Evolutionary conservation across 352 stramenopile species (phyloP), one percentile per base, ranked within the genome.

Genomic region (Achlya hypogyna): DNA sequence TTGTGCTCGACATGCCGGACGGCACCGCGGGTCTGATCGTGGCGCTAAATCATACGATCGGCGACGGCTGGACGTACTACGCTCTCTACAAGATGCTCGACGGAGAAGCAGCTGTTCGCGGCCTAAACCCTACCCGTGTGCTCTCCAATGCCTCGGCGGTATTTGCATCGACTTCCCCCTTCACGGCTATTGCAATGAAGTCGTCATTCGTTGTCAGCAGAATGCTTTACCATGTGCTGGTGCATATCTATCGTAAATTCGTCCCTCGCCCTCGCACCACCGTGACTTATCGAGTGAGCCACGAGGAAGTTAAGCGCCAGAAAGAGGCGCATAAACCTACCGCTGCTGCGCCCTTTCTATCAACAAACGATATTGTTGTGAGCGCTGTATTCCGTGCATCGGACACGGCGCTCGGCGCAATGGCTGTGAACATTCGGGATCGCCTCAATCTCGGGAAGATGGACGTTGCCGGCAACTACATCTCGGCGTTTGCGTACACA

Each of bases 11-110:
- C 20, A 14, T 38, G 3, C 10, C 32, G 5, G 32, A 49, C 23
- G 32, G 32, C 35, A 63, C 8, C 34, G n/a, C 23, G 1, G 29
- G 12, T n/a, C 20, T 38, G 8, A 18, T 27, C 20, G 28, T 63
- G 22, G 27, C 54, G 18, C 28, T 45, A 1, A 18, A 6, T 6
- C 54, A 63, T 29, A 16, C 29, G n/a, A 63, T 63, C 28, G 54
- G 29, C 14, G 54, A 63, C 28, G 54, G 54, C n/a, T 25, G 18
- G 18, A 63, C 54, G 8, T 63, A 31, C 28, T 52, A 52, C 54
- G 9, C 18, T 0, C 18, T 63, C 35, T 63, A 63, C 34, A 38
- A 38, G 20, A 63, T 63, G 54, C 42, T 63, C 23, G 49, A 54
- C 16, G 23, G 6, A 14, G 6, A 34, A 6, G 29, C 6, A 34